Base-by-base conservation (phyloP, 2,329 filamentous ascomycete genomes). In the Parascedosporium putredinis region DNA sequence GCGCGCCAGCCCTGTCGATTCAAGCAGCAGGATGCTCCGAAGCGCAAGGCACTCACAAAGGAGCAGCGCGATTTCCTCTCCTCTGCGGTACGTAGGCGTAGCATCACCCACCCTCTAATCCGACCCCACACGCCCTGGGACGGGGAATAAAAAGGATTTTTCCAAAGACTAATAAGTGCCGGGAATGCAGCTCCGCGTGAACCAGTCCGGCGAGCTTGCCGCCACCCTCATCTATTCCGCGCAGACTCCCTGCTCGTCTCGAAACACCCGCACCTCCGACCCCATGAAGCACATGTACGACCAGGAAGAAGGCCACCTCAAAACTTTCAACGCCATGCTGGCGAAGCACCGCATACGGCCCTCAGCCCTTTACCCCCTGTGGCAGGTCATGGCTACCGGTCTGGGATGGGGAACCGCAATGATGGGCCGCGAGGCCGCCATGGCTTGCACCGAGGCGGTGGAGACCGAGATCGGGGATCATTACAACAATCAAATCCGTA, bases 241-340 rank as follows among this genome's bases (percentile, higher is more conserved):
- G 2, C 93, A 98, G 66, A 91, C 82, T 1, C 88, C 90, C 79
- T 83, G n/a, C 70, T 97, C 48, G 74, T 88, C 51, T 78, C 79
- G 56, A 79, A 84, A 4, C 84, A 96, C 64, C 91, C 93, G 1
- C 86, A 95, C 62, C 81, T 98, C 16, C 84, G 88, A 5, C 85
- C 88, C 0, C 71, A 95, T 98, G 88, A 80, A 83, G 59, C 93
- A 97, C 75, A 98, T 98, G 93, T 90, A 95, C 72, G 88, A 93
- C 60, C 93, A 98, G 65, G 93, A 98, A 72, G 88, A 80, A 10
- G 84, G 81, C 7, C 93, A 98, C 67, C 82, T 97, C 58, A 67
- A 71, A 3, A 93, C 83, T 31, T 98, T 97, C 76, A 95, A 95
- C 66, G 60, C 72, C 3, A 76, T 97, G 23, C 73, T 97, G 4